Percentiles rank a stretch among this genome's conserved stretches.
Evolutionary conservation across 257 asterid genomes (phyloP).

Genomic region (Plectranthus barbatus): DNA sequence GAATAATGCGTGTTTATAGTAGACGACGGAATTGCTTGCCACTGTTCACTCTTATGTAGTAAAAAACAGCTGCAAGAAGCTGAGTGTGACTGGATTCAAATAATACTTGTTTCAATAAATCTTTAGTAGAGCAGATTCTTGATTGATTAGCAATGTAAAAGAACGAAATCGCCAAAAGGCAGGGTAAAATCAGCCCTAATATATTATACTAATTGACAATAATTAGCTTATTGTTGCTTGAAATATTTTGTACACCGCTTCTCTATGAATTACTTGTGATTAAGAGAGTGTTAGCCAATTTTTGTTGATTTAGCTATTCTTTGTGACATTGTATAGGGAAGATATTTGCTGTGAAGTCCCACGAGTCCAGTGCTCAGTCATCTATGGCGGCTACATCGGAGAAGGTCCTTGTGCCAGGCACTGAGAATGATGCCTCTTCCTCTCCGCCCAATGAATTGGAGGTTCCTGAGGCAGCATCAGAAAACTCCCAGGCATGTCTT

Average conservation of each 20-base stretch:
- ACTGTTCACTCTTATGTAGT: neutral
- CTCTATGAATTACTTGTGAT: neutral
- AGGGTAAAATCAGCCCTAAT: neutral
- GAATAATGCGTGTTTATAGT: neutral
- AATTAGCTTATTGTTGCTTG: conserved; percentile 1
- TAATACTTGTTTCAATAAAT: neutral
- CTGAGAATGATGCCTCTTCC: conserved; percentile 38
- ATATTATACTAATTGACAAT: neutral
- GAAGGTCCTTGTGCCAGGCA: conserved; percentile 79
- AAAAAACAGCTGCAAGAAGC: neutral
- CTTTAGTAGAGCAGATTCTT: neutral
- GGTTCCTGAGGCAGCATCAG: conserved; percentile 31
- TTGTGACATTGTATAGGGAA: conserved; percentile 53
- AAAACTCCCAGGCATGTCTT: conserved; percentile 47
- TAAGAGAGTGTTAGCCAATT: conserved; percentile 1
- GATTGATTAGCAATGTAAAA: neutral
- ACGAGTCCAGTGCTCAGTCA: conserved; percentile 44
- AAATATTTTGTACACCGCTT: neutral
- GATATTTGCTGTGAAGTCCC: conserved; percentile 46
- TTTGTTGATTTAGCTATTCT: conserved; percentile 13
- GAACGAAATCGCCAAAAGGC: neutral
- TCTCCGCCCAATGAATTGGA: conserved; percentile 33
- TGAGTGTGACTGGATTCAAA: neutral
- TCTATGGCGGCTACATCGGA: conserved; percentile 56
- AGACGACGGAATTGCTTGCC: neutral